A percentile compares a stretch with the other conserved stretches of the same genome.
Evolutionary conservation across 2,329 filamentous ascomycete genomes (phyloP).

Genomic region (Penicillium griseofulvum): DNA sequence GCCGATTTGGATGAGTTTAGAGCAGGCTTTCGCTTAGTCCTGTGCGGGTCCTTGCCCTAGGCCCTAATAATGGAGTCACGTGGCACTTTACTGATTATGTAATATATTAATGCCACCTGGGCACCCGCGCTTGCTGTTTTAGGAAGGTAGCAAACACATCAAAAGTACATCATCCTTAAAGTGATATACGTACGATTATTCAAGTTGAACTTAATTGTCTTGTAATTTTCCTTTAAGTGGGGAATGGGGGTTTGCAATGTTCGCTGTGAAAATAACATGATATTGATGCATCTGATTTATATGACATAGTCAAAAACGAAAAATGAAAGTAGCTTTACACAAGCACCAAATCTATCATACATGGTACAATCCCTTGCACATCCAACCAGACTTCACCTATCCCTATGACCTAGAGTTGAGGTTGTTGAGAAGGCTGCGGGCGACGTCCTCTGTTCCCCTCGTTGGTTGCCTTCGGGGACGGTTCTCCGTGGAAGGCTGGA

Average conservation of each 20-base stretch:
- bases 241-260: background rate
- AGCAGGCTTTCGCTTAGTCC: conserved; percentile 25
- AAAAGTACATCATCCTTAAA: background rate
- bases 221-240: background rate
- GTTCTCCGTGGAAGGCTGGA: conserved; percentile 9
- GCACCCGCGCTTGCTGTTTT: background rate
- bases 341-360: conserved; percentile 29
- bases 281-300: conserved; percentile 24
- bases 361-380: conserved; percentile 32
- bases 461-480: conserved; percentile 10
- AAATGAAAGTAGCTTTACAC: conserved; percentile 30
- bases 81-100: conserved; percentile 7
- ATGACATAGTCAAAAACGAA: conserved; percentile 22
- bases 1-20: conserved; percentile 17
- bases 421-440: conserved; percentile 32
- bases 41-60: conserved; percentile 25
- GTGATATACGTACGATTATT: background rate
- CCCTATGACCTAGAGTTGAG: conserved; percentile 21
- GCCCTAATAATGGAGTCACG: conserved; percentile 16
- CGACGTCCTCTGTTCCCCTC: conserved; percentile 29
- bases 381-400: conserved; percentile 2
- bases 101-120: background rate
- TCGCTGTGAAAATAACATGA: conserved; percentile 6
- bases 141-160: background rate
- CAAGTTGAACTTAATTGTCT: background rate